Base-by-base conservation (phyloP, 2,329 filamentous ascomycete species). In the Pyricularia sp. region DNA sequence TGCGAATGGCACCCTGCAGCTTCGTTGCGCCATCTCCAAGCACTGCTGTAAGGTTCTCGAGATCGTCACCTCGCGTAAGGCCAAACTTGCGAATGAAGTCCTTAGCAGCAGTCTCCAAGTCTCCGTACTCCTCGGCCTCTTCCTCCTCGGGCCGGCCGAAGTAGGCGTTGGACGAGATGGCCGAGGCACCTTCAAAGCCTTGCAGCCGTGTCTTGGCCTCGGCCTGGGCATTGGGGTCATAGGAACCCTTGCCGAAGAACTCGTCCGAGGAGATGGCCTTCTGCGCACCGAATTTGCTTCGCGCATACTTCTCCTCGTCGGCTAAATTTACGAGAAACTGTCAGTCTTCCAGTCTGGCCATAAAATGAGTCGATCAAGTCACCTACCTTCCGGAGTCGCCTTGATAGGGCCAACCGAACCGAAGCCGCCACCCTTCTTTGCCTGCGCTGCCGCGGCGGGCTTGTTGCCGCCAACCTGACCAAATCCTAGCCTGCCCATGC, bases 251-350 rank as follows among this genome's bases (percentile, higher is more conserved):
- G 72, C 93, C 92, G 74, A 99, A 99, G 82, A 96, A 99, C 75
- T 99, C 94, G 75, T 99, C 94, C 0, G 93, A 97, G 0, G 92
- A 97, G 70, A 99, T 99, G 70, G 90, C 90, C 81, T 97, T 97
- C 75, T 99, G 94, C 59, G 77, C 78, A 67, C 93, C 93, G 72
- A 99, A 99, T 76, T 96, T 96, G 72, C 84, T 80, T 71, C 90
- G 89, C 6, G 93, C 91, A 73, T 91, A 96, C 72, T 85, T 87
- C 72, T 97, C 86, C 65, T 88, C 87, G 66, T 97, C 91, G 68
- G 85, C 86, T 87, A 66, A 28, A 44, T 44, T 55, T 13, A n/a
- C 26, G n/a, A 68, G 19, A n/a, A 55, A 28, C 28, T 3, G 16
- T 30, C 26, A 63, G 62, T 66, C 44, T 19, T 59, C 26, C 13